Conservation (phyloP, 2,329 filamentous ascomycete species). For the Beauveria medogensis region DNA sequence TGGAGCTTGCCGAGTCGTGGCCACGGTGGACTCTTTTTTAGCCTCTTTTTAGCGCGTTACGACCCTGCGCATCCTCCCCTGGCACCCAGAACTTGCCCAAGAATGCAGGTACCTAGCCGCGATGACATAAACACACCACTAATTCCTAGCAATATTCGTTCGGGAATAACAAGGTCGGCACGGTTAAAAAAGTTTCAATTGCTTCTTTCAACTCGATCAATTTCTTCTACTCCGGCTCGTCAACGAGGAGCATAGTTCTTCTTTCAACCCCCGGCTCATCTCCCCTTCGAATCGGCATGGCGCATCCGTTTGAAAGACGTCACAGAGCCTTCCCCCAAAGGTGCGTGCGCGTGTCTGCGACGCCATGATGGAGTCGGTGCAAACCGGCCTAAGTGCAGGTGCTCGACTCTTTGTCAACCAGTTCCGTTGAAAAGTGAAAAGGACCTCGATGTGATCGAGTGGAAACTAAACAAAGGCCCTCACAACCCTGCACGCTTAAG, state of each 20-base stretch:
- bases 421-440: neutral
- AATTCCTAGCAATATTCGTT: too few species aligned
- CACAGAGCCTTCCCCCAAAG: neutral
- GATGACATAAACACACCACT: too few species aligned
- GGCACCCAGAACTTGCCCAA: too few species aligned
- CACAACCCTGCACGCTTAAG: neutral
- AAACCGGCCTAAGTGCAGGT: neutral
- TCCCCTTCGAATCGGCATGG: neutral
- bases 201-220: too few species aligned
- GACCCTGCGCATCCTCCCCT: too few species aligned
- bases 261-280: neutral
- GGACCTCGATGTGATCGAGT: neutral
- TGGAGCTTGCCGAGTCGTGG: too few species aligned
- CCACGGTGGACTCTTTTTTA: too few species aligned
- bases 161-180: too few species aligned
- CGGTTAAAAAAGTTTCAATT: too few species aligned
- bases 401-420: neutral
- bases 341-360: neutral
- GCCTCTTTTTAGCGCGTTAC: too few species aligned
- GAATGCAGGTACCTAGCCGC: too few species aligned
- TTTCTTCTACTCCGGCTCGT: neutral
- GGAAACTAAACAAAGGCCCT: neutral
- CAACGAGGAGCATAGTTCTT: neutral
- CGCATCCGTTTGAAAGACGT: neutral
- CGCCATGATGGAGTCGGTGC: neutral